Evolutionary conservation across 1,284 basidiomycete species (phyloP).

Genomic region (Mycena sp.): DNA sequence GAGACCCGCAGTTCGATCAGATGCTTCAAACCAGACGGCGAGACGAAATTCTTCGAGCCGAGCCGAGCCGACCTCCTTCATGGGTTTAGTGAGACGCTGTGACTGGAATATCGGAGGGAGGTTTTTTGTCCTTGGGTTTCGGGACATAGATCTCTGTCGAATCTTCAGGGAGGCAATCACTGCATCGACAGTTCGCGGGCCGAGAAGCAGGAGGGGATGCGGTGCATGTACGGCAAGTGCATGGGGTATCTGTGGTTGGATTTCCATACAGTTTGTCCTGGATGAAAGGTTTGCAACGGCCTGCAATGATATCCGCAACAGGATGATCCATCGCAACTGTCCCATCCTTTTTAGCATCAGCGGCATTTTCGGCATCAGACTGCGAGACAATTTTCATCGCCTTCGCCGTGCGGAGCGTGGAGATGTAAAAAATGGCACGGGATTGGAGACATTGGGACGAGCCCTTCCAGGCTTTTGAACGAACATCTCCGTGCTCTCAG

Average conservation of each 20-base stretch:
- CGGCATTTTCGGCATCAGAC: not conserved
- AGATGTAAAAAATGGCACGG: conserved; percentile 34
- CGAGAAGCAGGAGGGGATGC: conserved; percentile 2
- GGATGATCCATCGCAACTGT: conserved; percentile 28
- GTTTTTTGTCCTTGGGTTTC: not conserved
- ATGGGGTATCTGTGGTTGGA: conserved; percentile 25
- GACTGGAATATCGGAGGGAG: not conserved
- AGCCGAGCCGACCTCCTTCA: not conserved
- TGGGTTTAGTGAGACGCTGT: not conserved
- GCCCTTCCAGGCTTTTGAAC: conserved; percentile 36
- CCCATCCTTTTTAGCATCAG: conserved; percentile 9
- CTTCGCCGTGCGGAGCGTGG: conserved; percentile 10
- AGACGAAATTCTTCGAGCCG: conserved; percentile 6
- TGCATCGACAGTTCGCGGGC: not conserved
- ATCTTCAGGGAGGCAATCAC: not conserved
- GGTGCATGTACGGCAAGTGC: conserved; percentile 26
- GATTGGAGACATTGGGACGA: conserved; percentile 27
- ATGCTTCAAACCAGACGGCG: not conserved
- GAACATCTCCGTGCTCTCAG: conserved; percentile 33
- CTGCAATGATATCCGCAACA: conserved; percentile 32
- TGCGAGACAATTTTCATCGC: conserved; percentile 14
- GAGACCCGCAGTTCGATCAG: not conserved
- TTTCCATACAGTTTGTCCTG: conserved; percentile 33
- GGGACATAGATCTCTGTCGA: not conserved
- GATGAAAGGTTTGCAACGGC: conserved; percentile 28